These are phyloP conservation scores for Pseudogymnoascus sp. DNA, from an alignment of 2,329 filamentous ascomycete species.

Conservation along the genomic window DNA sequence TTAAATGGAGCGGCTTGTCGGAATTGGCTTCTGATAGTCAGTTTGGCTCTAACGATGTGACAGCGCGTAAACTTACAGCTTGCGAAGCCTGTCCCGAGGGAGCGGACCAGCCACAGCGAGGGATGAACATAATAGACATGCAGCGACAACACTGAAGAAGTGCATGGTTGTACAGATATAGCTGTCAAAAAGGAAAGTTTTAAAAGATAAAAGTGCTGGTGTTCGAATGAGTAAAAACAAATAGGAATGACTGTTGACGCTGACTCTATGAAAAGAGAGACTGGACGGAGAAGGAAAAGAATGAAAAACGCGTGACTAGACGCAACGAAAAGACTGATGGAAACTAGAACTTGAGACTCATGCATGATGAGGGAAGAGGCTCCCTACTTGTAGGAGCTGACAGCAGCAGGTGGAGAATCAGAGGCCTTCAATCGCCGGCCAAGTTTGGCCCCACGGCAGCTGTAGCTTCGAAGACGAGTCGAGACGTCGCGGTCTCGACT, in stretches of 20 bases:
- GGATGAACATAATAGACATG: conserved; percentile 12
- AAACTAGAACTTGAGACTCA: background rate
- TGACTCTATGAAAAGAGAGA: background rate
- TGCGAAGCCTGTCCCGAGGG: conserved; percentile 12
- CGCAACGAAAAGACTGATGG: background rate
- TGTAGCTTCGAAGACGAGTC: background rate
- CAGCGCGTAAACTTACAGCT: conserved; percentile 13
- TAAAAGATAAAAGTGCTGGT: background rate
- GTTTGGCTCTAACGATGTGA: background rate
- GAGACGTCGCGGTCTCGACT: background rate
- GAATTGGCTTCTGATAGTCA: conserved; percentile 8
- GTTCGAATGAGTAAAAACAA: conserved; percentile 9
- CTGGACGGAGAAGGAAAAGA: conserved; percentile 7
- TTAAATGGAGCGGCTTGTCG: conserved; percentile 1
- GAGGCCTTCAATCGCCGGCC: background rate
- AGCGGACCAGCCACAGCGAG: conserved; percentile 19
- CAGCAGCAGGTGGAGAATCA: background rate
- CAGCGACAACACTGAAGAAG: conserved; percentile 12
- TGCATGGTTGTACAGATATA: conserved; percentile 15
- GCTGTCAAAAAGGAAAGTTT: conserved; percentile 3
- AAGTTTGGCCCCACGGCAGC: background rate
- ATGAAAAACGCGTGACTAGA: conserved; percentile 1
- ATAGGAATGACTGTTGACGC: conserved; percentile 2
- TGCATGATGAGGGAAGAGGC: background rate
- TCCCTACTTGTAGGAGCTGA: conserved; percentile 1